Evolutionary conservation across 2,329 filamentous ascomycete genomes (phyloP).

Genomic region (Leptoxyphium fumago): DNA sequence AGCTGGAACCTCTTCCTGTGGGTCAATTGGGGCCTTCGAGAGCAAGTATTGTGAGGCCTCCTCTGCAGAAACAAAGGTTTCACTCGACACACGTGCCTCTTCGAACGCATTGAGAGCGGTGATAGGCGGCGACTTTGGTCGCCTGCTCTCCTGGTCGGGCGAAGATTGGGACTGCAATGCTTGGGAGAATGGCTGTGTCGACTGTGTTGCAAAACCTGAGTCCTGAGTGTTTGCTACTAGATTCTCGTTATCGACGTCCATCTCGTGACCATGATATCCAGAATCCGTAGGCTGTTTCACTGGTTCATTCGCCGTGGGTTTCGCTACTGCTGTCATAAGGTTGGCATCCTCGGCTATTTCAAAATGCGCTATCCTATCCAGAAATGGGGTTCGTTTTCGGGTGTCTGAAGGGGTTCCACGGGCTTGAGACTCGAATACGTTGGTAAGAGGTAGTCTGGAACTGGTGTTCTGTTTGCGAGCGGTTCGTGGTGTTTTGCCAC

Average conservation of each 20-base stretch:
- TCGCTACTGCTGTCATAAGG: conserved; percentile 7
- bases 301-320: conserved; percentile 12
- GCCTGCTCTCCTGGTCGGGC: not conserved
- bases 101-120: not conserved
- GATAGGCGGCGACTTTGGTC: not conserved
- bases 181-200: not conserved
- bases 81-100: conserved; percentile 6
- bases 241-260: conserved; percentile 22
- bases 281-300: conserved; percentile 40
- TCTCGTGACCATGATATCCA: conserved; percentile 53
- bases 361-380: conserved; percentile 42
- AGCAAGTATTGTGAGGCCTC: conserved; percentile 12
- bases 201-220: not conserved
- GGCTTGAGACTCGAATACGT: conserved; percentile 32
- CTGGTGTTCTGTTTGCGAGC: conserved; percentile 42
- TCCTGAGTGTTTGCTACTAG: conserved; percentile 1
- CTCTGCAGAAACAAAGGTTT: conserved; percentile 35
- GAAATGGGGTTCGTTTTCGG: conserved; percentile 36
- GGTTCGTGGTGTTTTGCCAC: conserved; percentile 67
- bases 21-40: not conserved
- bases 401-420: conserved; percentile 35
- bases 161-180: not conserved
- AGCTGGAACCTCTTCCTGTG: not conserved
- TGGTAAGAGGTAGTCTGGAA: conserved; percentile 38
- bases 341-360: conserved; percentile 43